These are phyloP conservation scores for Setomelanomma holmii DNA, from an alignment of 2,329 filamentous ascomycete species.

Conservation along the genomic window DNA sequence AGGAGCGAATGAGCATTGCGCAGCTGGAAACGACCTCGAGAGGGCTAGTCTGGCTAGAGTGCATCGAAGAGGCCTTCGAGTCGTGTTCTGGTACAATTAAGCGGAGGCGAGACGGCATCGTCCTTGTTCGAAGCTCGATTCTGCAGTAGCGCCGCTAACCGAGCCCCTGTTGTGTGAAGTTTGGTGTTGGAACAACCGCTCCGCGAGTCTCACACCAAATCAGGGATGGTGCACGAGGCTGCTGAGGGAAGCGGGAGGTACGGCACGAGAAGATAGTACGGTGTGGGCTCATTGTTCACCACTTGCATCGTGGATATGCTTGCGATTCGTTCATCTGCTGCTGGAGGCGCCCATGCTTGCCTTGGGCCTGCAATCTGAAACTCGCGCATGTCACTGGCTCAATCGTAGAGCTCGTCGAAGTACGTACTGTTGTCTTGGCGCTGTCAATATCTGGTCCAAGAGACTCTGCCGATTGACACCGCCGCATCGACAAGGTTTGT, in stretches of 20 bases:
- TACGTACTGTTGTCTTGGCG: background rate
- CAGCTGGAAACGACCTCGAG: constrained; percentile 33
- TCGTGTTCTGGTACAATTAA: constrained; percentile 31
- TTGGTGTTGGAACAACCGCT: constrained; percentile 30
- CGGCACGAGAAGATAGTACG: constrained; percentile 25
- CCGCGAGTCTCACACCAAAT: constrained; percentile 39
- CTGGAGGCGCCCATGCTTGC: constrained; percentile 13
- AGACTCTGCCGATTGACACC: constrained; percentile 6
- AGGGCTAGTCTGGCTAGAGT: constrained; percentile 25
- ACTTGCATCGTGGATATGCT: background rate
- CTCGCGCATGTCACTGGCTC: constrained; percentile 62
- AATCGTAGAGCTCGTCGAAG: constrained; percentile 2
- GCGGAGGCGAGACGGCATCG: constrained; percentile 20
- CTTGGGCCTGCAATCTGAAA: constrained; percentile 69
- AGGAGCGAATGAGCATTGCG: constrained; percentile 28
- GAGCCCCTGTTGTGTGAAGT: constrained; percentile 23
- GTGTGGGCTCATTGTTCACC: constrained; percentile 21
- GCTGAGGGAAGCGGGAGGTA: constrained; percentile 25
- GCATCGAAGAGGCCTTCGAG: constrained; percentile 25
- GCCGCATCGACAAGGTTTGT: background rate
- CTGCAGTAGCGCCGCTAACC: constrained; percentile 25
- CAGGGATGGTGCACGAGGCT: constrained; percentile 31
- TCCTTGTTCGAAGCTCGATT: constrained; percentile 24
- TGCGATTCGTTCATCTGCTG: constrained; percentile 10
- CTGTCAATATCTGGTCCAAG: constrained; percentile 8